A percentile compares a stretch with the other conserved stretches of the same genome.
Conservation (phyloP, 2,329 filamentous ascomycete genomes). For the Penicillium sp. region DNA sequence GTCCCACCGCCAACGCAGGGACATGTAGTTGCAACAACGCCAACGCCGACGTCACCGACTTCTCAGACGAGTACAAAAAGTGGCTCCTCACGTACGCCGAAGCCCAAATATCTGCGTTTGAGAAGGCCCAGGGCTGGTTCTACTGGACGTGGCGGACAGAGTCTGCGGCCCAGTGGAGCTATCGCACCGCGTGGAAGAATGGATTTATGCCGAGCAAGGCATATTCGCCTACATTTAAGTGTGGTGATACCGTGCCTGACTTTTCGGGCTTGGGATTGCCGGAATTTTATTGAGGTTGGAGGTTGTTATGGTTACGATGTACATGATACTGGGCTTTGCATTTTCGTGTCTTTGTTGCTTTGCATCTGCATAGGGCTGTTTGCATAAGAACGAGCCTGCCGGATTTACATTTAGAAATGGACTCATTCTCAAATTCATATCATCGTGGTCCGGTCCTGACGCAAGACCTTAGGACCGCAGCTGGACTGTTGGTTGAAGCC, state of each 20-base stretch:
- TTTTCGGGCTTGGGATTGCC: constrained; percentile 47
- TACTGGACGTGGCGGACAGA: constrained; percentile 99
- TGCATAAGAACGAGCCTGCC: not conserved
- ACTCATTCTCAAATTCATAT: too few species aligned
- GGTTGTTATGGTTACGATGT: constrained; percentile 8
- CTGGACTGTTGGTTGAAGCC: too few species aligned
- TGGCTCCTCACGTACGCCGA: constrained; percentile 90
- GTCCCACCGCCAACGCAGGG: constrained; percentile 63
- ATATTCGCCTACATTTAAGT: constrained; percentile 70
- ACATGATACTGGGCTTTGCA: not conserved
- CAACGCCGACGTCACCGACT: constrained; percentile 71
- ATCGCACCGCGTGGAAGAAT: constrained; percentile 63
- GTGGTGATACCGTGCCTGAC: constrained; percentile 52
- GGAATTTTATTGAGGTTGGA: constrained; percentile 43
- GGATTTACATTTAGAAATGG: not conserved
- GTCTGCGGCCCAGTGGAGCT: constrained; percentile 81
- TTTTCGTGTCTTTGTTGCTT: constrained; percentile 1
- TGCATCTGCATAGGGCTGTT: constrained; percentile 1
- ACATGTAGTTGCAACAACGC: constrained; percentile 74
- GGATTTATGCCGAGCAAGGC: constrained; percentile 77
- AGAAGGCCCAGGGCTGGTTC: constrained; percentile 95
- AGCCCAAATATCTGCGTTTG: constrained; percentile 94
- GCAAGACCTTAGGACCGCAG: too few species aligned
- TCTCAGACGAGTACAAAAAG: constrained; percentile 74
- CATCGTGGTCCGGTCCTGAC: too few species aligned